These are phyloP conservation scores for Leishmania turanica DNA, from an alignment of 208 protist species.

Conservation along the genomic window DNA sequence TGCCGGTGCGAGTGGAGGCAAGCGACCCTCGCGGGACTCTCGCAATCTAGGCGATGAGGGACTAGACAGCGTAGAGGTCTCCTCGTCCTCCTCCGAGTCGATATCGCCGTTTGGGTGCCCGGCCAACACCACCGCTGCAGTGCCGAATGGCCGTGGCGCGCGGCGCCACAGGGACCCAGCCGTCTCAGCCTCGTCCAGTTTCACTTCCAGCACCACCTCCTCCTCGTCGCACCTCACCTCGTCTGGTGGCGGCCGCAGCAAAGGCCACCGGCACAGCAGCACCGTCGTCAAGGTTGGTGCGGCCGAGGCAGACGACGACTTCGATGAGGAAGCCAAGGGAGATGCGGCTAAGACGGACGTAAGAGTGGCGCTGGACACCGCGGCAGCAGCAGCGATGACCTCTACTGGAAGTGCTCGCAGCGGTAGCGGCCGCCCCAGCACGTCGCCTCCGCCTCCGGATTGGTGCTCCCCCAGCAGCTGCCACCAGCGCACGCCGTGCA, in stretches of 20 bases:
- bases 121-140: neutral
- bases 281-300: conserved; percentile 15
- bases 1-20: neutral
- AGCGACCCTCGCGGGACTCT: neutral
- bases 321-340: neutral
- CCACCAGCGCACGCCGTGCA: conserved; percentile 80
- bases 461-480: conserved; percentile 58
- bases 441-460: conserved; percentile 21
- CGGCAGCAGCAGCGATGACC: conserved; percentile 3
- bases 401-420: neutral
- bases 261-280: conserved; percentile 12
- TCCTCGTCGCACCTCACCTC: neutral
- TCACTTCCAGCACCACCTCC: neutral
- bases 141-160: neutral
- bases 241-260: neutral
- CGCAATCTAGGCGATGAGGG: conserved; percentile 26
- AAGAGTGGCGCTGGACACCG: neutral
- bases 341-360: neutral
- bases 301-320: conserved; percentile 6
- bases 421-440: neutral
- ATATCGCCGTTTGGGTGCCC: neutral
- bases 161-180: neutral
- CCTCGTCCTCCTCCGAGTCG: neutral
- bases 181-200: neutral
- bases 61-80: neutral